Percentiles rank a stretch among this genome's conserved stretches.
Conservation (phyloP, 371 early-diverging fungal genomes). For the Mucor sp. region DNA sequence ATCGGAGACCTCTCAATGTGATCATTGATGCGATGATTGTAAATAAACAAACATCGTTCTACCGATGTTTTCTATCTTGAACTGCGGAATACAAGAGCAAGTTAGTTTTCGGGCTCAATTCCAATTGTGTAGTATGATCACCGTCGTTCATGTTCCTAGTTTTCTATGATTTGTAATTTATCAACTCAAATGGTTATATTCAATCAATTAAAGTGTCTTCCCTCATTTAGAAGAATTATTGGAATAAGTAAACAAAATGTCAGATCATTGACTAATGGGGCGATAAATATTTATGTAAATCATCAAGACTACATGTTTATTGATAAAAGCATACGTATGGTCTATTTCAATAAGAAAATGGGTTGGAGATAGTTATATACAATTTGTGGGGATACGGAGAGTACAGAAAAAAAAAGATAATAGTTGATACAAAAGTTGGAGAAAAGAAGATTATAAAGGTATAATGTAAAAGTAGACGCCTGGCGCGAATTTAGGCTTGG, state of each 20-base stretch:
- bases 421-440: neutral
- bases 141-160: too few relatives aligned
- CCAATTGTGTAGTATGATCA: too few relatives aligned
- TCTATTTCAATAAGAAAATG: neutral
- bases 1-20: too few relatives aligned
- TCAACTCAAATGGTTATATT: too few relatives aligned
- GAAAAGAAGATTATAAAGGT: neutral
- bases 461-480: neutral
- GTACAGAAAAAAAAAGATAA: neutral
- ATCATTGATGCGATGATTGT: too few relatives aligned
- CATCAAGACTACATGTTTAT: neutral
- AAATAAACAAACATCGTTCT: too few relatives aligned
- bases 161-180: too few relatives aligned
- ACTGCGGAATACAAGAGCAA: too few relatives aligned
- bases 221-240: neutral
- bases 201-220: neutral
- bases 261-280: neutral
- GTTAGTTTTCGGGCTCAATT: too few relatives aligned
- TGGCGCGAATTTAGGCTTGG: neutral
- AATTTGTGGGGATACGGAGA: neutral
- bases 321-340: neutral
- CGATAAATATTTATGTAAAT: conserved; percentile 1
- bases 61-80: too few relatives aligned
- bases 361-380: neutral
- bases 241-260: neutral